Conservation (phyloP, 108 stramenopile genomes). For the Parietichytrium sp. region DNA sequence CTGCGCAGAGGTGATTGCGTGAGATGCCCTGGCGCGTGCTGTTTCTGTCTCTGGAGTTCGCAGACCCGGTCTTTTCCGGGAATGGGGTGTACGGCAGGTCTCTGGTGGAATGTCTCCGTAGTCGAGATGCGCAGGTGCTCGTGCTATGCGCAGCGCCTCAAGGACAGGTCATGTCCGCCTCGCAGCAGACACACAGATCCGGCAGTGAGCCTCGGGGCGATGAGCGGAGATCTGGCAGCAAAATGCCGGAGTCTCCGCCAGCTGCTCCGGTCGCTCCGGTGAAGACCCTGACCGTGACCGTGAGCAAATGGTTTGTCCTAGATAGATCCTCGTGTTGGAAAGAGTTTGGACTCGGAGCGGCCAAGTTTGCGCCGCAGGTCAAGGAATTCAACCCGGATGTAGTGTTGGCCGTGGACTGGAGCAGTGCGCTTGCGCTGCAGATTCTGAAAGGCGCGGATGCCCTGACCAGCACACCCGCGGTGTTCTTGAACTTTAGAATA, state of each 20-base stretch:
- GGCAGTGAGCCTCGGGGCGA: no score
- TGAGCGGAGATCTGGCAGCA: neutral
- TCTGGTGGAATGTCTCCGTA: neutral
- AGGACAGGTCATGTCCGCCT: neutral
- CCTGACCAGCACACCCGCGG: neutral
- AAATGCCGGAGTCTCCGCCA: neutral
- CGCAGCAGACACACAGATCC: no score
- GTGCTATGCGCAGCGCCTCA: neutral
- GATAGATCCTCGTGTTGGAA: conserved; percentile 22
- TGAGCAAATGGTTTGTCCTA: neutral
- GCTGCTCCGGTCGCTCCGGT: neutral
- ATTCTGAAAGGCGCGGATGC: neutral
- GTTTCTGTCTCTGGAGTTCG: neutral
- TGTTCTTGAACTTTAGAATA: neutral
- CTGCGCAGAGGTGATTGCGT: no score
- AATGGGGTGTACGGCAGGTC: conserved; percentile 27
- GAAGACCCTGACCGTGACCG: neutral
- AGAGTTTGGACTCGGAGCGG: neutral
- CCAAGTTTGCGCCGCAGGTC: neutral
- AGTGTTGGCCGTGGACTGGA: conserved; percentile 12
- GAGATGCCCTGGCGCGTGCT: neutral
- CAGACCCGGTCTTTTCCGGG: conserved; percentile 16
- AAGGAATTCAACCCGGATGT: conserved; percentile 8
- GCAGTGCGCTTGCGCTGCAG: neutral
- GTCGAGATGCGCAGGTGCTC: no score